These are phyloP conservation scores for Rhodotorula sp. DNA, from an alignment of 1,284 basidiomycete species.

Conservation along the genomic window DNA sequence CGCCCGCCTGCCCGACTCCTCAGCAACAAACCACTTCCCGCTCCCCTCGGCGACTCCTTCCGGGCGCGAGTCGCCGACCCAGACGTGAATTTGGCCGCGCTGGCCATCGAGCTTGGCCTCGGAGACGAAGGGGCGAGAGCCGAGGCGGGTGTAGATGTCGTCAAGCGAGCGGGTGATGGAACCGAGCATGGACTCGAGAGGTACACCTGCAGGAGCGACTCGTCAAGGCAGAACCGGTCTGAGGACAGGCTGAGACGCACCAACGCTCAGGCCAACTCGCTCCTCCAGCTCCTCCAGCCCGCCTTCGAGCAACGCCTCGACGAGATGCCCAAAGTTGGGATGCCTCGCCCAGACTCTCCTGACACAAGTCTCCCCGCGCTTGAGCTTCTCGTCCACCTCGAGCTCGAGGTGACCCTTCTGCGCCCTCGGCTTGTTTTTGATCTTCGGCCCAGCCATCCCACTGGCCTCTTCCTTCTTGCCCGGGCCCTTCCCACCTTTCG, in stretches of 20 bases:
- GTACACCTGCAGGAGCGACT: conserved; percentile 48
- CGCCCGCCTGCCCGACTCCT: conserved; percentile 41
- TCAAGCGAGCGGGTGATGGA: conserved; percentile 70
- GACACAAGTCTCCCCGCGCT: conserved; percentile 54
- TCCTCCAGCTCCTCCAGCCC: conserved; percentile 42
- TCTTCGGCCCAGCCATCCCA: background rate
- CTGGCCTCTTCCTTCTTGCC: background rate
- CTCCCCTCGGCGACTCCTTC: conserved; percentile 12
- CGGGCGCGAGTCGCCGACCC: conserved; percentile 13
- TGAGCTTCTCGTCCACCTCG: conserved; percentile 45
- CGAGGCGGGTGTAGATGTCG: conserved; percentile 73
- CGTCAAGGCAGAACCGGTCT: background rate
- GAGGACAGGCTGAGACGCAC: conserved; percentile 2
- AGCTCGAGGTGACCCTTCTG: conserved; percentile 44
- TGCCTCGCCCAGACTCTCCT: conserved; percentile 79
- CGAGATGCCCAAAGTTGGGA: conserved; percentile 81
- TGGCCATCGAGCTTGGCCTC: conserved; percentile 87
- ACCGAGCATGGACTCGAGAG: conserved; percentile 56
- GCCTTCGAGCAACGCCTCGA: conserved; percentile 57
- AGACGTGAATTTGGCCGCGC: conserved; percentile 76
- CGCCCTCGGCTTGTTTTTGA: conserved; percentile 42
- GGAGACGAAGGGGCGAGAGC: conserved; percentile 65
- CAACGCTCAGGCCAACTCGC: conserved; percentile 52
- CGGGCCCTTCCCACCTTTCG: conserved; percentile 5
- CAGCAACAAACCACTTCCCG: conserved; percentile 14